Evolutionary conservation across 2,329 filamentous ascomycete genomes (phyloP).

Genomic region (Aschersonia sp.): DNA sequence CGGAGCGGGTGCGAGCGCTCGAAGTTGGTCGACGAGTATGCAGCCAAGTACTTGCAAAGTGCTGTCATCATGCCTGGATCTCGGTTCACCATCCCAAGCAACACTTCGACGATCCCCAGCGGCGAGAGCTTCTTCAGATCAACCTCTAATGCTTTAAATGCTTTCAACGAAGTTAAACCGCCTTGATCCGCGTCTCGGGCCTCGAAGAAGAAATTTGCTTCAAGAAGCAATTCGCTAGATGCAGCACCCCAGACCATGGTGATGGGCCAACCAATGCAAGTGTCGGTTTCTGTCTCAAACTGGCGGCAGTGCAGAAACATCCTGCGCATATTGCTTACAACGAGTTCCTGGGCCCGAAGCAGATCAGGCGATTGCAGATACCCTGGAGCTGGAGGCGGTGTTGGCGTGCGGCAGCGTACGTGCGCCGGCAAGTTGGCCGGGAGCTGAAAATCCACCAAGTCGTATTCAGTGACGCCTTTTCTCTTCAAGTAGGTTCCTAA

Average conservation of each 20-base stretch:
- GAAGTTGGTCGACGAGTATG: conserved; percentile 27
- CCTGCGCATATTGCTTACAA: conserved; percentile 28
- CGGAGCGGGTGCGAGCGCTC: conserved; percentile 27
- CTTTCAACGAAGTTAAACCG: conserved; percentile 24
- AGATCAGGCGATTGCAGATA: conserved; percentile 27
- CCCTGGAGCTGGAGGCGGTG: conserved; percentile 25
- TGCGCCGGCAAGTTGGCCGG: conserved; percentile 26
- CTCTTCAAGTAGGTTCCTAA: conserved; percentile 36
- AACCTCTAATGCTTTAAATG: conserved; percentile 26
- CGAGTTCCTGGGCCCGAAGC: conserved; percentile 26
- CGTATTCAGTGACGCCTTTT: conserved; percentile 38
- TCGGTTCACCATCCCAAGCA: conserved; percentile 28
- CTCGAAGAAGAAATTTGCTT: conserved; percentile 28
- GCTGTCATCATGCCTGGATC: conserved; percentile 30
- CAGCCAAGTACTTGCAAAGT: conserved; percentile 28
- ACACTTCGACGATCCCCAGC: conserved; percentile 25
- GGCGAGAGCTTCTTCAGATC: conserved; percentile 28
- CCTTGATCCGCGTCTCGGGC: conserved; percentile 23
- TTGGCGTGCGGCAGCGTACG: conserved; percentile 29
- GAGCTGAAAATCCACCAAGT: conserved; percentile 30
- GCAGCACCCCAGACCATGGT: conserved; percentile 28
- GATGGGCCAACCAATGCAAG: conserved; percentile 23
- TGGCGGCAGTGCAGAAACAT: conserved; percentile 30
- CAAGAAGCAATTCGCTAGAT: conserved; percentile 27
- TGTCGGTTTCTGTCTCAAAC: conserved; percentile 22